Base-by-base conservation (phyloP, 208 protist genomes). In the Herpetomonas tarakana region DNA sequence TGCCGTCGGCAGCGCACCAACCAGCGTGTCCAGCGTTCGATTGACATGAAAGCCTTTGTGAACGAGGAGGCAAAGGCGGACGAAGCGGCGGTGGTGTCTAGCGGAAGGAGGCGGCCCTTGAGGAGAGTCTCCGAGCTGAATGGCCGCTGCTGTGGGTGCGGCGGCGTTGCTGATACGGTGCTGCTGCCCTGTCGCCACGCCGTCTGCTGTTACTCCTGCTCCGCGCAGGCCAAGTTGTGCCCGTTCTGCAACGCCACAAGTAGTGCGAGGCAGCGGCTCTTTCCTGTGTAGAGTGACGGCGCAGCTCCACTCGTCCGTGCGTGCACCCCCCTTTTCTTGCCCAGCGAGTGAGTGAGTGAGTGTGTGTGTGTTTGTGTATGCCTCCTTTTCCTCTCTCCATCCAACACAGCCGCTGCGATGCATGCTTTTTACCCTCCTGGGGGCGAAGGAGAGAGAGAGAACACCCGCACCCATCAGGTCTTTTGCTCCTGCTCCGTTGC, bases 111-210 rank as follows among this genome's bases (percentile, higher is more conserved):
- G 11, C 69, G 53, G 14, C 64, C 50, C 29, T 60, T 81, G 30
- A 62, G 65, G n/a, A 45, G 57, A 2, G 62, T 74, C 7, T 73
- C 65, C 24, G 65, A 78, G 49, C 61, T 84, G 27, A 63, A 84
- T 47, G 74, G 74, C 22, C 44, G 53, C n/a, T 84, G 77, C 52
- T 84, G 77, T 29, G 77, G 77, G 12, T 84, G 77, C 28, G 74
- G 73, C 19, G 52, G 55, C 18, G 60, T 71, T 24, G 77, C 77
- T 6, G 64, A 84, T 52, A 68, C 63, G 21, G 69, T 84, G 12
- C 53, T 84, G 27, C 54, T 84, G 3, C 77, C 77, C 26, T 84
- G 77, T 65, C 65, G 63, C 30, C 77, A 84, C 50, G 77, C 74
- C 24, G 73, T 80, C 6, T 84, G 77, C 60, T 84, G 77, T 66